phyloP scores from a whole-genome alignment of 1,139 yeast species.

The Petasospora fabianii region DNA sequence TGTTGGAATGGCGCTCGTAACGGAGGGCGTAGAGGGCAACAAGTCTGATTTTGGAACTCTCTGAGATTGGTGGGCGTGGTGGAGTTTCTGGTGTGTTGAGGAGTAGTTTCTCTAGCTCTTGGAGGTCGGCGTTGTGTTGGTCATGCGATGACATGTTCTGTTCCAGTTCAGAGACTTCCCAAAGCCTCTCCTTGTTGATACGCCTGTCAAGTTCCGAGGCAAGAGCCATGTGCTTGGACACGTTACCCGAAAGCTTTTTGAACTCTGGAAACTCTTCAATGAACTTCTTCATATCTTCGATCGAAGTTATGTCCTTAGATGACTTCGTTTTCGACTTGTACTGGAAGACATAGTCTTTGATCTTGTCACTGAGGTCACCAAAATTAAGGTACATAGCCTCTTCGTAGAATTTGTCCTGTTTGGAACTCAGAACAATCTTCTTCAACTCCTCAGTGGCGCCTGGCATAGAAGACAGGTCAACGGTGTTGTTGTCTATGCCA shows the following conservation, averaged over 20 bases:
- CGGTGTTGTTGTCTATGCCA: slow-evolving; percentile 78
- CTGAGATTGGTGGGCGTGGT: slow-evolving; percentile 30
- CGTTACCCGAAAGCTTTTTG: slow-evolving; percentile 79
- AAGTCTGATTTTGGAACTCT: slow-evolving; percentile 51
- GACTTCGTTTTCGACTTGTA: slow-evolving; percentile 80
- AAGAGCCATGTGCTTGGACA: slow-evolving; percentile 89
- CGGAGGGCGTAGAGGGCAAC: slow-evolving; percentile 71
- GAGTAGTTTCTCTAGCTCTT: slow-evolving; percentile 44
- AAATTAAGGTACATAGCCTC: slow-evolving; percentile 86
- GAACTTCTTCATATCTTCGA: slow-evolving; percentile 84
- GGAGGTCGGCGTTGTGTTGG: slow-evolving; percentile 47
- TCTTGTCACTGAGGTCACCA: slow-evolving; percentile 89
- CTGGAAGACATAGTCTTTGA: slow-evolving; percentile 79
- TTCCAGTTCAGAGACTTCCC: slow-evolving; percentile 88
- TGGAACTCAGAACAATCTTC: slow-evolving; percentile 60
- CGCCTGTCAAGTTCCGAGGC: slow-evolving; percentile 81
- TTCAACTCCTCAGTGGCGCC: slow-evolving; percentile 42
- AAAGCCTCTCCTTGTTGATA: slow-evolving; percentile 54
- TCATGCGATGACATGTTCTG: slow-evolving; percentile 76
- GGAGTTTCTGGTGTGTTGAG: slow-evolving; percentile 24
- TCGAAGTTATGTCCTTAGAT: slow-evolving; percentile 64
- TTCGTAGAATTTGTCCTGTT: slow-evolving; percentile 70
- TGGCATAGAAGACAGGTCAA: slow-evolving; percentile 48
- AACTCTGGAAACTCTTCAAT: slow-evolving; percentile 93
- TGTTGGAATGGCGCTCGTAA: slow-evolving; percentile 47